These are phyloP conservation scores for Grosmannia huntii DNA, from an alignment of 2,329 filamentous ascomycete species.

Conservation along the genomic window DNA sequence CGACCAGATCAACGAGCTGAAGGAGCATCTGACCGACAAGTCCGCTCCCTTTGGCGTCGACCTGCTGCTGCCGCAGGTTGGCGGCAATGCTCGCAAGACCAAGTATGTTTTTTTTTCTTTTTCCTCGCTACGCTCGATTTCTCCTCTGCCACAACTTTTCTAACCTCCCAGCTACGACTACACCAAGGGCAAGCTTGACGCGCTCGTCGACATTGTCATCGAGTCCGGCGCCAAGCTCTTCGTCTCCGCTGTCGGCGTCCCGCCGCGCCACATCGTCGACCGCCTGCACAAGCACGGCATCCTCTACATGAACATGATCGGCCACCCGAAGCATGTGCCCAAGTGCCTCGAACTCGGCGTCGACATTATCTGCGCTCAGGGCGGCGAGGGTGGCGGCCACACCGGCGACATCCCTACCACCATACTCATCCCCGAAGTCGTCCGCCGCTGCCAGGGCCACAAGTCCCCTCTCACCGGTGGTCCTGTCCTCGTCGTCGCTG, in stretches of 20 bases:
- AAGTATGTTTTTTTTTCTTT: conserved; percentile 41
- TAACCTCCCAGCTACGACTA: conserved; percentile 72
- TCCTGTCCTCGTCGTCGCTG: conserved; percentile 84
- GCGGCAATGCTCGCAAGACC: conserved; percentile 86
- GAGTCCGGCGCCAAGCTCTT: conserved; percentile 84
- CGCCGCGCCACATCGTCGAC: conserved; percentile 79
- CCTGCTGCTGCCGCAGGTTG: conserved; percentile 84
- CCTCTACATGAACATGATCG: conserved; percentile 99
- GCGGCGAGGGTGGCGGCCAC: conserved; percentile 93
- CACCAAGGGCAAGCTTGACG: conserved; percentile 94
- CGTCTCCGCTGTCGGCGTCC: conserved; percentile 91
- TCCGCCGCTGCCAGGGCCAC: conserved; percentile 64
- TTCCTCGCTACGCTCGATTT: conserved; percentile 2
- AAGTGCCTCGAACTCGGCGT: conserved; percentile 88
- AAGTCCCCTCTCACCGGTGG: conserved; percentile 78
- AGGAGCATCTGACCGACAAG: conserved; percentile 77
- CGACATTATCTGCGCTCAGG: conserved; percentile 97
- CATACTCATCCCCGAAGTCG: conserved; percentile 84
- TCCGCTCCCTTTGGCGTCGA: conserved; percentile 93
- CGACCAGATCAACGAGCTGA: conserved; percentile 90
- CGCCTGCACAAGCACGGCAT: conserved; percentile 77
- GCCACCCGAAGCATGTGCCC: conserved; percentile 96
- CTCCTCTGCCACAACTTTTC: not conserved
- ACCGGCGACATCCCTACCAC: conserved; percentile 89
- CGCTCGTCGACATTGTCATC: conserved; percentile 85